These are phyloP conservation scores for Rubia yunnanensis DNA, from an alignment of 257 asterid genomes.

Conservation along the genomic window DNA sequence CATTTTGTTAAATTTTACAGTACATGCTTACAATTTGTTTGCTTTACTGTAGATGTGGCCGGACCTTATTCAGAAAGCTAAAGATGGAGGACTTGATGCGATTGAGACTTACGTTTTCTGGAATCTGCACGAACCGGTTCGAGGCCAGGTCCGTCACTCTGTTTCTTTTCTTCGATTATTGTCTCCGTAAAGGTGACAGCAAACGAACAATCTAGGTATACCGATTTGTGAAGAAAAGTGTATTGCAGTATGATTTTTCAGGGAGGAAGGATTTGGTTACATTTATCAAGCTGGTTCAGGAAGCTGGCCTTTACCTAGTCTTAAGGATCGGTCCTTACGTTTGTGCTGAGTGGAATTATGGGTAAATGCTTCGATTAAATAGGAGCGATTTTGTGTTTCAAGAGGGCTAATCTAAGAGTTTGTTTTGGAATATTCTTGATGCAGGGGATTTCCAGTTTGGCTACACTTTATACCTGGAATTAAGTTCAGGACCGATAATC, in stretches of 20 bases:
- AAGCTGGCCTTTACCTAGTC: slow-evolving; percentile 68
- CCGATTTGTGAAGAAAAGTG: slow-evolving; percentile 22
- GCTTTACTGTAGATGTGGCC: slow-evolving; percentile 71
- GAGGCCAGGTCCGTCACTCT: slow-evolving; percentile 62
- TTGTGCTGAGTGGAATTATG: slow-evolving; percentile 94
- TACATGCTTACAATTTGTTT: neutral
- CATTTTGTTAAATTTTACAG: neutral
- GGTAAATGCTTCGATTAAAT: slow-evolving; percentile 27
- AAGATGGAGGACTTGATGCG: slow-evolving; percentile 79
- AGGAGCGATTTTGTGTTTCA: neutral
- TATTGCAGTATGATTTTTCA: slow-evolving; percentile 65
- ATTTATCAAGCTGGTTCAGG: slow-evolving; percentile 57
- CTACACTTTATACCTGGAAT: slow-evolving; percentile 82
- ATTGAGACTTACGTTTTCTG: slow-evolving; percentile 82
- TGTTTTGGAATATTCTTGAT: slow-evolving; percentile 24
- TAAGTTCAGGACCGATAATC: slow-evolving; percentile 63
- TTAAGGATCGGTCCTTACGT: slow-evolving; percentile 83
- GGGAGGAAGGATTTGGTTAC: slow-evolving; percentile 75
- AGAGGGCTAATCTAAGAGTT: neutral
- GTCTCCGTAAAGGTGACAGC: slow-evolving; percentile 1
- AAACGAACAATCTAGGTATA: neutral
- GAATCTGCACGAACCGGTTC: slow-evolving; percentile 76
- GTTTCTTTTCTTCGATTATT: slow-evolving; percentile 24
- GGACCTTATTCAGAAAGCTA: slow-evolving; percentile 66
- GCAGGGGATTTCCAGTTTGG: slow-evolving; percentile 96